Evolutionary conservation across 2,329 filamentous ascomycete species (phyloP).

Genomic region (Monilinia fructigena): DNA sequence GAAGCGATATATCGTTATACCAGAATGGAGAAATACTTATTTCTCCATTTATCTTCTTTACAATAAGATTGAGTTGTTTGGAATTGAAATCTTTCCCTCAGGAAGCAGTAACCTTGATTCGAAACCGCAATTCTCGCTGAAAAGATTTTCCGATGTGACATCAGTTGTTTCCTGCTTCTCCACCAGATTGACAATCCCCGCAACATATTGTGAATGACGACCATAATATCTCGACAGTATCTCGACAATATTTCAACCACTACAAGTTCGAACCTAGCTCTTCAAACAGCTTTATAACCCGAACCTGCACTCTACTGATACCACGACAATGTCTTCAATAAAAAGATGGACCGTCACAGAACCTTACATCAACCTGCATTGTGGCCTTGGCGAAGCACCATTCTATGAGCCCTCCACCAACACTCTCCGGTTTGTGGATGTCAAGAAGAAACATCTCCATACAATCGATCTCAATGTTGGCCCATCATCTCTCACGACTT

Average conservation of each 20-base stretch:
- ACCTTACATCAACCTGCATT: constrained; percentile 58
- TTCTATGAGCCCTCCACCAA: constrained; percentile 67
- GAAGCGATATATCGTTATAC: neutral
- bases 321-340: constrained; percentile 31
- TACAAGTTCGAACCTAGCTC: too few relatives aligned
- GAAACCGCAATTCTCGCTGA: constrained; percentile 7
- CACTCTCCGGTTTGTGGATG: constrained; percentile 76
- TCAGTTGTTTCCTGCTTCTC: constrained; percentile 14
- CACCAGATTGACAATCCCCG: constrained; percentile 3
- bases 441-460: constrained; percentile 74
- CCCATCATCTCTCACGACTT: constrained; percentile 37
- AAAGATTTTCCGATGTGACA: constrained; percentile 20
- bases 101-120: neutral
- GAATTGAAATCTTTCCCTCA: neutral
- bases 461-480: constrained; percentile 64
- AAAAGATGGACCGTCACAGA: constrained; percentile 49
- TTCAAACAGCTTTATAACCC: neutral
- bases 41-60: neutral
- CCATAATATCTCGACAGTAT: neutral
- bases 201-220: neutral
- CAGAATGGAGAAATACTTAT: constrained; percentile 8
- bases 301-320: neutral
- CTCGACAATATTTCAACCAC: neutral
- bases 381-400: constrained; percentile 70
- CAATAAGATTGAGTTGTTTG: neutral